Evolutionary conservation across 2,329 filamentous ascomycete genomes (phyloP).

Genomic region (Bipolaris zeicola): DNA sequence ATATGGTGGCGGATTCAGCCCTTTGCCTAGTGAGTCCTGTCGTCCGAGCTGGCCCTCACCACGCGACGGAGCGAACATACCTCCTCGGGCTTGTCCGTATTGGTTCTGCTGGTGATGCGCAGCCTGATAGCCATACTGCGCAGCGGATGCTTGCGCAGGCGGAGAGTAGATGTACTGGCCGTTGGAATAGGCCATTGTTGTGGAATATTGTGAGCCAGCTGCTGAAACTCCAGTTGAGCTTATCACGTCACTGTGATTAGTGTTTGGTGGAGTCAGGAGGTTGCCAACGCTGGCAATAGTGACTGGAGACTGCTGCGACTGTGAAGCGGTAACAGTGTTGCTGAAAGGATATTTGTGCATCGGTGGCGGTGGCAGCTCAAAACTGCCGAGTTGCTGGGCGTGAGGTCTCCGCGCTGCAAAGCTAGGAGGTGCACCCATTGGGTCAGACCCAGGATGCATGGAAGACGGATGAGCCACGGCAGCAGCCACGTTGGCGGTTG

Average conservation of each 20-base stretch:
- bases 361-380: slow-evolving; percentile 68
- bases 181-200: slow-evolving; percentile 63
- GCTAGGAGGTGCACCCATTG: slow-evolving; percentile 66
- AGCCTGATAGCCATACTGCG: slow-evolving; percentile 60
- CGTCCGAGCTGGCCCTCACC: slow-evolving; percentile 58
- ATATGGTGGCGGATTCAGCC: slow-evolving; percentile 70
- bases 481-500: slow-evolving; percentile 66
- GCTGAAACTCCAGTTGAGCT: slow-evolving; percentile 67
- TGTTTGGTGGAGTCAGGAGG: slow-evolving; percentile 66
- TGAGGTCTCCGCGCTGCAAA: slow-evolving; percentile 74
- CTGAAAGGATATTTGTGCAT: slow-evolving; percentile 59
- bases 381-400: slow-evolving; percentile 69
- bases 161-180: slow-evolving; percentile 66
- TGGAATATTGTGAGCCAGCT: slow-evolving; percentile 61
- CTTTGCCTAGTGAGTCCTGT: slow-evolving; percentile 66
- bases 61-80: slow-evolving; percentile 62
- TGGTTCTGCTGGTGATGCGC: slow-evolving; percentile 40
- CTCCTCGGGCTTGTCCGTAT: slow-evolving; percentile 43
- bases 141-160: slow-evolving; percentile 60
- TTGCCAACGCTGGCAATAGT: slow-evolving; percentile 62
- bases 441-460: slow-evolving; percentile 67
- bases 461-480: slow-evolving; percentile 64
- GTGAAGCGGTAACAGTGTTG: slow-evolving; percentile 49
- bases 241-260: slow-evolving; percentile 64
- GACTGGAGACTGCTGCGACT: slow-evolving; percentile 55